Base-by-base conservation (phyloP, 306 rosid genomes). In the Herpetospermum pedunculosum region DNA sequence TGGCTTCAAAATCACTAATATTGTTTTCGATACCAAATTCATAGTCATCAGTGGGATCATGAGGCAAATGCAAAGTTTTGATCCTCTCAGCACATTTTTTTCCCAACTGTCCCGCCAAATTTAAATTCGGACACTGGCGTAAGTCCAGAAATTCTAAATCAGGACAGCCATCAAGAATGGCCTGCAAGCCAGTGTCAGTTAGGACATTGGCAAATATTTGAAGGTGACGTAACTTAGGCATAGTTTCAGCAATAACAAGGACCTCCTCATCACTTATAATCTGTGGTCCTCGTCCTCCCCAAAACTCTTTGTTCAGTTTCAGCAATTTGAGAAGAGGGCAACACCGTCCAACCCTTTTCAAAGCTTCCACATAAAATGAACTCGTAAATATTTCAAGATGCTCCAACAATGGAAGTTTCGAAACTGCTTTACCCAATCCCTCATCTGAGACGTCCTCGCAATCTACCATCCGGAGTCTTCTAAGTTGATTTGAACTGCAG, bases 141-240 rank as follows among this genome's bases (percentile, higher is more conserved):
- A 92, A 73, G 75, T 92, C 96, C 40, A 92, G 96, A 46, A 84
- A 83, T 84, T 83, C 85, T 29, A 92, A 89, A 63, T 54, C 71
- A 65, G 88, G 81, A 86, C 97, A 92, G 16, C 87, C 81, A 41
- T 82, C 81, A 23, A 92, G 87, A 79, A 92, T 84, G 43, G 88
- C 84, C 30, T 30, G 50, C 82, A 89, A 76, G 26, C 96, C 92
- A 32, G 35, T 74, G 76, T 92, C 78, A 14, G 87, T 86, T 82
- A 89, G 70, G 78, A 55, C 44, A 77, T 86, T 86, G 73, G 89
- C 89, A 25, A 86, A 26, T 75, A 89, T 84, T 78, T 86, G 89
- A 80, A 92, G 86, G 76, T 81, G 86, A 65, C 74, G 79, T 70
- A 92, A 76, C n/a, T 15, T 64, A 0, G 76, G 86, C 93, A 87